Evolutionary conservation across 495 filamentous ascomycete genomes (phyloP).

Genomic region (Elaphomyces granulatus): DNA sequence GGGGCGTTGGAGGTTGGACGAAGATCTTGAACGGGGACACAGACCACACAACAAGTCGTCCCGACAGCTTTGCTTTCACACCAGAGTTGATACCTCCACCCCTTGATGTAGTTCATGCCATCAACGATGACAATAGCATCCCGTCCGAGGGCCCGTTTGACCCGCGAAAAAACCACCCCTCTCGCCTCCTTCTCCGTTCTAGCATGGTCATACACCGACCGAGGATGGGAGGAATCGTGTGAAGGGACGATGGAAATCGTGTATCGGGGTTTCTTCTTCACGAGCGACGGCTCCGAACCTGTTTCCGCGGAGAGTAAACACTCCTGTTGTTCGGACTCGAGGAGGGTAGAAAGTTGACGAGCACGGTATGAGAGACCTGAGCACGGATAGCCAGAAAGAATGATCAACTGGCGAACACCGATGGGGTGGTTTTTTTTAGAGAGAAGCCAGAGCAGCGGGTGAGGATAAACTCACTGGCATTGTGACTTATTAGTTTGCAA

Average conservation of each 20-base stretch:
- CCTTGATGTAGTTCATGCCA: constrained; percentile 95
- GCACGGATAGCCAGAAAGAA: constrained; percentile 82
- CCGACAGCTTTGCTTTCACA: constrained; percentile 83
- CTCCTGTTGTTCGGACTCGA: constrained; percentile 27
- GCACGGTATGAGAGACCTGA: constrained; percentile 88
- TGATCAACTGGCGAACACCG: constrained; percentile 61
- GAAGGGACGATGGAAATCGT: constrained; percentile 45
- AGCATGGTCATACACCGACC: constrained; percentile 41
- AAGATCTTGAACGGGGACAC: no score
- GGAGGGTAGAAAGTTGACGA: constrained; percentile 48
- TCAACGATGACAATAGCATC: constrained; percentile 83
- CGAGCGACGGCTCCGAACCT: constrained; percentile 23
- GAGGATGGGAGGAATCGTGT: constrained; percentile 29
- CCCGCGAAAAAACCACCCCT: constrained; percentile 68
- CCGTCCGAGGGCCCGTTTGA: constrained; percentile 64
- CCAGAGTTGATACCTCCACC: constrained; percentile 88
- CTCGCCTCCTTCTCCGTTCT: constrained; percentile 80
- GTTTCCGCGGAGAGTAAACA: constrained; percentile 39
- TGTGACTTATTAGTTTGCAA: no score
- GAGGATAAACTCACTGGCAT: no score
- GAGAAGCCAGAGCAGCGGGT: no score
- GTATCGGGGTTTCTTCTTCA: constrained; percentile 27
- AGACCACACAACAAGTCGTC: constrained; percentile 70
- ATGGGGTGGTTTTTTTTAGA: no score
- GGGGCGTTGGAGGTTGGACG: background rate